phyloP scores from a whole-genome alignment of 768 basidiomycete species.

The Auricularia cornea region DNA sequence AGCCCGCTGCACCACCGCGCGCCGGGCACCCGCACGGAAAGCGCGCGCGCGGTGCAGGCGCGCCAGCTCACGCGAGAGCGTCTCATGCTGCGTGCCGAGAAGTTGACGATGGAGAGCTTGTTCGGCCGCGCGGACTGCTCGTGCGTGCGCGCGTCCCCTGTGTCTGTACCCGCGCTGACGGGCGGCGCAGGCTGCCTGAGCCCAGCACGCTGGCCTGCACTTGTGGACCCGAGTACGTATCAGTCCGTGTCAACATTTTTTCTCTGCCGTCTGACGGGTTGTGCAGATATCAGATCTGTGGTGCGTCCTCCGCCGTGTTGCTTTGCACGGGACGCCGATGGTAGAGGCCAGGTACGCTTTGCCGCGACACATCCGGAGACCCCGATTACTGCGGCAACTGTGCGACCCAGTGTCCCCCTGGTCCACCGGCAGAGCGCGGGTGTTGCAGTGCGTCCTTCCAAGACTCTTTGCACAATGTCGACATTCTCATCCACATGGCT shows the following conservation, averaged over 20 bases:
- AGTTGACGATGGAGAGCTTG: not conserved
- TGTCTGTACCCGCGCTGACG: not conserved
- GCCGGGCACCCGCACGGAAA: no score
- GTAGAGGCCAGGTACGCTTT: not conserved
- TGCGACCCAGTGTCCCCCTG: not conserved
- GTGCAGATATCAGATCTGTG: not conserved
- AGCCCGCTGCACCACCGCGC: no score
- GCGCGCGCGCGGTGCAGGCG: not conserved
- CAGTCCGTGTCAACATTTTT: no score
- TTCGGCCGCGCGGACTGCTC: not conserved
- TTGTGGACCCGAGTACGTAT: not conserved
- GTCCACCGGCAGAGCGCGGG: not conserved
- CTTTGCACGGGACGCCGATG: not conserved
- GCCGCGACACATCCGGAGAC: not conserved
- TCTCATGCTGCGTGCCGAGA: not conserved
- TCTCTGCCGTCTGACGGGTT: not conserved
- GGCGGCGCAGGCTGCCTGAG: not conserved
- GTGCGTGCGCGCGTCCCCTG: not conserved
- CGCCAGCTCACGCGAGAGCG: not conserved
- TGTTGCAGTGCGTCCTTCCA: not conserved
- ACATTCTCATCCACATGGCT: not conserved
- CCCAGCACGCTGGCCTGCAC: not conserved
- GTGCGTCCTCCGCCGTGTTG: not conserved
- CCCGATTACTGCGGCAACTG: not conserved
- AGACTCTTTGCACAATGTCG: not conserved